Evolutionary conservation across 768 basidiomycete genomes (phyloP).

Genomic region (Lentinula boryana): DNA sequence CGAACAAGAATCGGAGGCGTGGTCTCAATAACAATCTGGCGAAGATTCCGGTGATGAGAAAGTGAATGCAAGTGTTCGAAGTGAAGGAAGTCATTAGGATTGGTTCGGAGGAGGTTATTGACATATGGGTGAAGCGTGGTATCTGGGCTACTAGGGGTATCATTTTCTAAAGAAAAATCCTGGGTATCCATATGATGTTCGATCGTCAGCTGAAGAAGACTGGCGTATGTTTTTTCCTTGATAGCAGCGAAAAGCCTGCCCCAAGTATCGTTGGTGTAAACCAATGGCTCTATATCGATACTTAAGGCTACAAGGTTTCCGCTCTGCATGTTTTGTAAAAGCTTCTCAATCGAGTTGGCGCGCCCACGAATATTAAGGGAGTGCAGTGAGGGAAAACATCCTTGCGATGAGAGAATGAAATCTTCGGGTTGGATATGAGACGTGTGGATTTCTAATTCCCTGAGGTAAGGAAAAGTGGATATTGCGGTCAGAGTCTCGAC

Average conservation of each 20-base stretch:
- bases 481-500: conserved; percentile 29
- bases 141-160: conserved; percentile 9
- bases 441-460: conserved; percentile 38
- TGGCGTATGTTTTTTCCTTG: conserved; percentile 18
- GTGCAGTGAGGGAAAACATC: conserved; percentile 29
- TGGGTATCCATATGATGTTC: conserved; percentile 36
- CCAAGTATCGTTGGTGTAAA: conserved; percentile 24
- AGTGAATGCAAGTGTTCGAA: conserved; percentile 30
- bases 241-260: conserved; percentile 25
- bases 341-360: conserved; percentile 22
- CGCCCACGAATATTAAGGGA: conserved; percentile 35
- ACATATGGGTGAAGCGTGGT: conserved; percentile 10
- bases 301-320: conserved; percentile 28
- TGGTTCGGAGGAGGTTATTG: conserved; percentile 7
- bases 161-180: conserved; percentile 15
- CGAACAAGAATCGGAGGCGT: conserved; percentile 30
- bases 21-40: conserved; percentile 31
- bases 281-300: conserved; percentile 28
- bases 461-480: conserved; percentile 28
- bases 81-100: conserved; percentile 9
- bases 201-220: conserved; percentile 31
- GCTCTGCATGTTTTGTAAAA: conserved; percentile 27
- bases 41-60: conserved; percentile 25
- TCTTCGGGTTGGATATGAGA: conserved; percentile 25
- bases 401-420: conserved; percentile 6